Evolutionary conservation across 768 basidiomycete species (phyloP).

Genomic region (button mushroom (Agaricus bisporus)): DNA sequence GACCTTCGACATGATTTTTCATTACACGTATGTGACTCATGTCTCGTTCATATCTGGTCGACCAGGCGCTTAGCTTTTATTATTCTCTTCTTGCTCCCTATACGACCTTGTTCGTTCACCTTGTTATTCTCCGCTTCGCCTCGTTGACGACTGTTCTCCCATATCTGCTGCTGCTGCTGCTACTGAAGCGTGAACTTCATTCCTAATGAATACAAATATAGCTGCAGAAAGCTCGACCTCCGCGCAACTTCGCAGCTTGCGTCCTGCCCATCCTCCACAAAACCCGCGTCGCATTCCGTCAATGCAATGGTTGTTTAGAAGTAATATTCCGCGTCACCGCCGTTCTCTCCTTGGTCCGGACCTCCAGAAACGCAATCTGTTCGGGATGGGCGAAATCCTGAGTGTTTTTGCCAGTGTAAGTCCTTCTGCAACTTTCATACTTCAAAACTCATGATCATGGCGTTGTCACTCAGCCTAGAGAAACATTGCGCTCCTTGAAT

Average conservation of each 20-base stretch:
- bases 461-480: constrained; percentile 52
- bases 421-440: constrained; percentile 5
- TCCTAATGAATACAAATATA: constrained; percentile 11
- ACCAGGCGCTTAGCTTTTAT: constrained; percentile 8
- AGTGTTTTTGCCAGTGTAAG: constrained; percentile 70
- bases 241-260: constrained; percentile 10
- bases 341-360: constrained; percentile 54
- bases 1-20: not conserved
- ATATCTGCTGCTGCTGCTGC: not conserved
- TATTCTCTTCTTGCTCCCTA: constrained; percentile 8
- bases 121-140: not conserved
- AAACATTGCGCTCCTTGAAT: constrained; percentile 72
- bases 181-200: not conserved
- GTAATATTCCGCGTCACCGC: constrained; percentile 63
- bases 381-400: constrained; percentile 76
- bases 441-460: not conserved
- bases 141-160: constrained; percentile 6
- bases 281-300: constrained; percentile 25
- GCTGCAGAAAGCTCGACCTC: constrained; percentile 9
- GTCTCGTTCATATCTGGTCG: constrained; percentile 13
- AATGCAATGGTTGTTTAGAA: constrained; percentile 72
- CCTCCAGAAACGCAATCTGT: constrained; percentile 64
- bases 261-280: constrained; percentile 15
- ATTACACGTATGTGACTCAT: constrained; percentile 10
- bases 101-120: not conserved